These are phyloP conservation scores for Coprinopsis sp. DNA, from an alignment of 768 basidiomycete genomes.

Conservation along the genomic window DNA sequence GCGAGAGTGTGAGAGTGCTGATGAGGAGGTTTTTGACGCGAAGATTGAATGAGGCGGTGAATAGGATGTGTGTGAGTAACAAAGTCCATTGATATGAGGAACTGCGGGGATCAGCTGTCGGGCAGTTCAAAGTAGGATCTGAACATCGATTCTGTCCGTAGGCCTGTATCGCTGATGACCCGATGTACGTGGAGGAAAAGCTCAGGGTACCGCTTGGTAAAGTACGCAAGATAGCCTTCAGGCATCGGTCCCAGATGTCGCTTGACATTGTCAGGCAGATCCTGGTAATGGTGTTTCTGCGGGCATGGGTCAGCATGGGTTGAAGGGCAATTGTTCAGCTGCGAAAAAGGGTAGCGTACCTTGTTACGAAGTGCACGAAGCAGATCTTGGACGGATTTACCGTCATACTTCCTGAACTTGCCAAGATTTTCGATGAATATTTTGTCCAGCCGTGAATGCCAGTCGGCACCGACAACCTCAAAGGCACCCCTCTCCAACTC, in stretches of 20 bases:
- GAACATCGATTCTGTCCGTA: conserved; percentile 87
- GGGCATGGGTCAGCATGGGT: not conserved
- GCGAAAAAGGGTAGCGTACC: conserved; percentile 40
- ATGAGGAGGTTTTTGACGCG: no score
- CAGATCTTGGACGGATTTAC: conserved; percentile 84
- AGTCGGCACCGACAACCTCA: conserved; percentile 82
- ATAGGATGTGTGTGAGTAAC: no score
- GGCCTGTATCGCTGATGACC: conserved; percentile 69
- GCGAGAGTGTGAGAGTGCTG: no score
- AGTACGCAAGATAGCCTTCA: conserved; percentile 87
- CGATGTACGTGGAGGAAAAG: conserved; percentile 89
- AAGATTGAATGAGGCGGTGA: no score
- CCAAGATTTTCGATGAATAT: conserved; percentile 91
- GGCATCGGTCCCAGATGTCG: conserved; percentile 88
- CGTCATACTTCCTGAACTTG: conserved; percentile 97
- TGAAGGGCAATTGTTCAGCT: not conserved
- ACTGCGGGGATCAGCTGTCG: conserved; percentile 21
- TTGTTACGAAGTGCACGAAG: conserved; percentile 93
- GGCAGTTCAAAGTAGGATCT: conserved; percentile 78
- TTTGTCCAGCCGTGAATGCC: conserved; percentile 83
- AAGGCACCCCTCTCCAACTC: conserved; percentile 67
- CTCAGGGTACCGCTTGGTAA: conserved; percentile 86
- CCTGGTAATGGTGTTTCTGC: conserved; percentile 97
- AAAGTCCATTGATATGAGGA: no score
- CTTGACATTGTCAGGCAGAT: conserved; percentile 88